Evolutionary conservation across 441 rosid species (phyloP).

Genomic region (Populus hybrid): DNA sequence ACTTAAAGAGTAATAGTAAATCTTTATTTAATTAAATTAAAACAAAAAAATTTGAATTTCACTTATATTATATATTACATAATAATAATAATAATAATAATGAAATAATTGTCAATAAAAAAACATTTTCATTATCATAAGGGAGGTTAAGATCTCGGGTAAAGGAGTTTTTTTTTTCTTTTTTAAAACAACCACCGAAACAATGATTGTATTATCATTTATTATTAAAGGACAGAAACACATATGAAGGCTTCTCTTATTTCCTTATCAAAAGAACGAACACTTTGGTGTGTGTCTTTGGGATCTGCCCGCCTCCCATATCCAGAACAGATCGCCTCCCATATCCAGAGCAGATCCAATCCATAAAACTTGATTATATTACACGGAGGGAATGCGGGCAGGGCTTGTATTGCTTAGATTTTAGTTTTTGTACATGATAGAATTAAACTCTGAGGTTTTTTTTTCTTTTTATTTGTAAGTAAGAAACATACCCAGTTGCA

Average conservation of each 20-base stretch:
- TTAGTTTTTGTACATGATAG: neutral
- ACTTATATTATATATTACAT: too few species aligned
- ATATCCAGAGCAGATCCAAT: neutral
- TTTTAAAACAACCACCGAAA: too few species aligned
- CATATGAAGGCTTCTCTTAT: neutral
- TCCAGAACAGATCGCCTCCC: neutral
- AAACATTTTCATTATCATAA: too few species aligned
- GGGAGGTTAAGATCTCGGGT: too few species aligned
- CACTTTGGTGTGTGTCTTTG: neutral
- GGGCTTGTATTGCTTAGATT: neutral
- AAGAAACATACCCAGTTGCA: constrained; percentile 1
- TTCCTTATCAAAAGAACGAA: neutral
- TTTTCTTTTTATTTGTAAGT: neutral
- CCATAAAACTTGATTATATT: neutral
- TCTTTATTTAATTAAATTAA: neutral
- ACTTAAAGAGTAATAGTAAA: neutral
- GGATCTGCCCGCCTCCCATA: constrained; percentile 24
- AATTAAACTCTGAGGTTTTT: neutral
- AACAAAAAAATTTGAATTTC: too few species aligned
- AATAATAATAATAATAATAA: too few species aligned
- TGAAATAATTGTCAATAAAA: too few species aligned
- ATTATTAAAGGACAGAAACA: neutral
- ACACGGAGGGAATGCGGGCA: constrained; percentile 16
- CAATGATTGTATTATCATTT: too few species aligned
- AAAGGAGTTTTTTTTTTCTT: too few species aligned